Evolutionary conservation across 1,284 basidiomycete species (phyloP).

Genomic region (Leccinum subfulvum): DNA sequence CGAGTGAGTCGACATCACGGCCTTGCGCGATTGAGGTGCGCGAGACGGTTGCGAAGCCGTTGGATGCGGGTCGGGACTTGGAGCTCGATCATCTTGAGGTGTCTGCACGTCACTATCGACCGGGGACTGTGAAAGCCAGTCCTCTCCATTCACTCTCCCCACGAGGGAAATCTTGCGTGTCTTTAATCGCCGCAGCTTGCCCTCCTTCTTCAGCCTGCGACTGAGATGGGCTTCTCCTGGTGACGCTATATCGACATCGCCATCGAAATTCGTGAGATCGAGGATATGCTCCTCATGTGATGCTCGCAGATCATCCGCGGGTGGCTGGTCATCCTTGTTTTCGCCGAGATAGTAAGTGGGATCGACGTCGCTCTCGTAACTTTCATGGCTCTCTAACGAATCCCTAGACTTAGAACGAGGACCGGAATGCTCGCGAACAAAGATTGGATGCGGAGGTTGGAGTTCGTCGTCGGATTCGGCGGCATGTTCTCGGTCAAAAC

Average conservation of each 20-base stretch:
- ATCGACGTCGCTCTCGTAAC: slow-evolving; percentile 43
- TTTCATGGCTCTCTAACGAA: slow-evolving; percentile 36
- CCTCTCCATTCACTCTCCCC: slow-evolving; percentile 6
- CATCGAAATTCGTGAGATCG: slow-evolving; percentile 82
- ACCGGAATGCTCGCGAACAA: slow-evolving; percentile 27
- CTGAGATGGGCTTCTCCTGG: slow-evolving; percentile 67
- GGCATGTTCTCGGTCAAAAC: slow-evolving; percentile 1
- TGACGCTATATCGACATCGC: slow-evolving; percentile 65
- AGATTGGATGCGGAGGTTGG: slow-evolving; percentile 45
- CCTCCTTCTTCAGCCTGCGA: slow-evolving; percentile 62
- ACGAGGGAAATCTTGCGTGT: slow-evolving; percentile 40
- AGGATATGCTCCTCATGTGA: slow-evolving; percentile 55
- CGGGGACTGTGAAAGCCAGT: slow-evolving; percentile 7
- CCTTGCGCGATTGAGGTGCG: background rate
- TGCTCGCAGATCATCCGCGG: slow-evolving; percentile 33
- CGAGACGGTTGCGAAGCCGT: background rate
- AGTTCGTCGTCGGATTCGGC: slow-evolving; percentile 25
- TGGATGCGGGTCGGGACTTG: background rate
- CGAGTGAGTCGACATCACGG: slow-evolving; percentile 17
- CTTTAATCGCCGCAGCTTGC: slow-evolving; percentile 61
- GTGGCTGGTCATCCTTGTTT: slow-evolving; percentile 31
- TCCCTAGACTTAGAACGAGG: slow-evolving; percentile 25
- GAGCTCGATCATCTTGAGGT: background rate
- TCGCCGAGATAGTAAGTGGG: slow-evolving; percentile 46
- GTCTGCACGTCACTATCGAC: background rate